Percentiles rank a stretch among this genome's conserved stretches.
These are phyloP conservation scores for Catharanthus roseus DNA, from an alignment of 257 asterid genomes.

Conservation along the genomic window DNA sequence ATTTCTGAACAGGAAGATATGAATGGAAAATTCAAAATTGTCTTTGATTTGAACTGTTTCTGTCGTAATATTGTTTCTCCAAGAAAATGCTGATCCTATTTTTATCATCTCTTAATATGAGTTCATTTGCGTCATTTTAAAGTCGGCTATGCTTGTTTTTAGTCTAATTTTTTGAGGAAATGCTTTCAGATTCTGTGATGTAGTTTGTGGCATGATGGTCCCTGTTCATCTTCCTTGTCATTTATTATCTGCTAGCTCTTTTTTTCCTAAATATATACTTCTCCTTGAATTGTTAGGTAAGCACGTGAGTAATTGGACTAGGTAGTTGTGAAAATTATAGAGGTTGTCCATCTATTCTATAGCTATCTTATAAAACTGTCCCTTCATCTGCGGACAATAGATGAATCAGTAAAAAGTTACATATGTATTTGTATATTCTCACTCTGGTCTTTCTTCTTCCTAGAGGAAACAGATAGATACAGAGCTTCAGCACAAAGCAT, in stretches of 20 bases:
- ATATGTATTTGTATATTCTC: constrained; percentile 4
- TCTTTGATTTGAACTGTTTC: neutral
- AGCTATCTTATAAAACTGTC: constrained; percentile 20
- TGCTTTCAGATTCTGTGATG: no score
- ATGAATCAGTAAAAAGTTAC: constrained; percentile 27
- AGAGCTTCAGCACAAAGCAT: neutral
- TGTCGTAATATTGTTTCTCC: neutral
- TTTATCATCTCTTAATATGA: neutral
- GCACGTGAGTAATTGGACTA: neutral
- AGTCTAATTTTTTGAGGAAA: no score
- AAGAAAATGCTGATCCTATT: neutral
- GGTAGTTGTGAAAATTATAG: neutral
- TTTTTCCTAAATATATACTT: neutral
- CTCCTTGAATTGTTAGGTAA: neutral
- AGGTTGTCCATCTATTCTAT: constrained; percentile 13
- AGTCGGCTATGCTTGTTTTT: no score
- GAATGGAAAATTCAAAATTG: neutral
- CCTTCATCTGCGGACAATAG: constrained; percentile 32
- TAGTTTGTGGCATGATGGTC: neutral
- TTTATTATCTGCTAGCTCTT: neutral
- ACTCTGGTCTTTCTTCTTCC: neutral
- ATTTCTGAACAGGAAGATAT: neutral
- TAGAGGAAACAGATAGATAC: neutral
- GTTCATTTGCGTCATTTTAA: neutral
- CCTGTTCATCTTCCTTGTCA: neutral